Evolutionary conservation across 2,329 filamentous ascomycete genomes (phyloP), one percentile per base, ranked within the genome.

Genomic region (Emmonsia crescens): DNA sequence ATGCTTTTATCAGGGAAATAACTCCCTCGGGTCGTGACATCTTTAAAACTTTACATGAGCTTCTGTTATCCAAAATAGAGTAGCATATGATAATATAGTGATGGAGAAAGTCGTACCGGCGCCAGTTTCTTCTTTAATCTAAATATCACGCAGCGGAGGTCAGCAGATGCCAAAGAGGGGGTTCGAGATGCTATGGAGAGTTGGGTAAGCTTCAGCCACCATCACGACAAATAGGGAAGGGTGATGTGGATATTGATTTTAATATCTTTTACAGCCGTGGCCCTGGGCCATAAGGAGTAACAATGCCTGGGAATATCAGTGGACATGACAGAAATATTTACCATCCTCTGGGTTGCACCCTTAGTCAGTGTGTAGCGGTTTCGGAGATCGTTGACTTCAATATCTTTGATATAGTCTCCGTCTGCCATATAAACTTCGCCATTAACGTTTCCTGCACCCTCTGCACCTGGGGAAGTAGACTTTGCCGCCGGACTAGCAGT

Each of bases 41-140:
- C 94, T 97, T 91, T 77, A 78, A 77, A 77, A 74, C 80, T 29
- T 74, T 79, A 55, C 72, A 83, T 85, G 79, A 86, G 83, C 80
- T 83, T 79, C 76, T 73, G 76, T 76, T 79, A 31, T 79, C 79
- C 74, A 70, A 75, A 72, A 67, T 74, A 75, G 70, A 77, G 77
- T 75, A 74, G 71, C 74, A 76, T 77, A 69, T 67, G 68, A 68
- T 70, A 70, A 55, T 55, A 55, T 55, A 64, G 70, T 75, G 77
- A 75, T 66, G 63, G 79, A 77, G 78, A 80, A 75, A 79, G 81
- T 85, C 92, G 87, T 99, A 99, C 94, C 94, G 83, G 94, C 93
- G 84, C 94, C 94, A 87, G 93, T 97, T 73, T 96, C 91, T 82
- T 96, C 93, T 88, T 96, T 96, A 73, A 99, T 99, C 94, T 99